These are phyloP conservation scores for Metschnikowia bowlesiae DNA, from an alignment of 805 yeast genomes.

Conservation along the genomic window DNA sequence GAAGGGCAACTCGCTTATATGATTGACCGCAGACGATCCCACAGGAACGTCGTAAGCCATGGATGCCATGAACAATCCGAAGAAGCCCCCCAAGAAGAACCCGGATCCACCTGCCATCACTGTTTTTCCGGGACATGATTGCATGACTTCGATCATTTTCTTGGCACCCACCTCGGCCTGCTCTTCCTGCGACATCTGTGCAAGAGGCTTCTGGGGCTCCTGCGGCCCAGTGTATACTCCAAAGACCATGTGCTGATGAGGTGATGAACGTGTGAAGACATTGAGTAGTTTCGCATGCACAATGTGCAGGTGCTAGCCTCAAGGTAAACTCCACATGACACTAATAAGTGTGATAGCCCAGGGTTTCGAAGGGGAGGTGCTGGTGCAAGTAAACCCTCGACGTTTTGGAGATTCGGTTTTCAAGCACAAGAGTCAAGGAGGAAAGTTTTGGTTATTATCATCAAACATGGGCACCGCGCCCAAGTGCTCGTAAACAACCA, in stretches of 20 bases:
- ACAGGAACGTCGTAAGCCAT: slow-evolving; percentile 78
- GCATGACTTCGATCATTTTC: slow-evolving; percentile 78
- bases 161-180: slow-evolving; percentile 89
- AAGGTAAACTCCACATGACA: too few relatives aligned
- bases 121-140: slow-evolving; percentile 93
- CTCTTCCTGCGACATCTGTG: slow-evolving; percentile 83
- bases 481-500: too few relatives aligned
- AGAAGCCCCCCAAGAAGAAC: slow-evolving; percentile 90
- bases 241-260: slow-evolving; percentile 23
- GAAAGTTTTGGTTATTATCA: too few relatives aligned
- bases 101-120: slow-evolving; percentile 91
- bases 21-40: slow-evolving; percentile 51
- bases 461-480: too few relatives aligned
- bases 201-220: slow-evolving; percentile 43
- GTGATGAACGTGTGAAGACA: background rate
- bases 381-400: too few relatives aligned
- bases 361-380: too few relatives aligned
- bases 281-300: background rate
- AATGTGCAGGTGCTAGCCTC: background rate
- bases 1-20: slow-evolving; percentile 79
- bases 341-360: too few relatives aligned
- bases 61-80: slow-evolving; percentile 90
- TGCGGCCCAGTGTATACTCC: slow-evolving; percentile 37
- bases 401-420: too few relatives aligned
- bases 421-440: too few relatives aligned